Evolutionary conservation across 176 grass and related monocot genomes (phyloP).

Genomic region (Hyparrhenia diplandra): DNA sequence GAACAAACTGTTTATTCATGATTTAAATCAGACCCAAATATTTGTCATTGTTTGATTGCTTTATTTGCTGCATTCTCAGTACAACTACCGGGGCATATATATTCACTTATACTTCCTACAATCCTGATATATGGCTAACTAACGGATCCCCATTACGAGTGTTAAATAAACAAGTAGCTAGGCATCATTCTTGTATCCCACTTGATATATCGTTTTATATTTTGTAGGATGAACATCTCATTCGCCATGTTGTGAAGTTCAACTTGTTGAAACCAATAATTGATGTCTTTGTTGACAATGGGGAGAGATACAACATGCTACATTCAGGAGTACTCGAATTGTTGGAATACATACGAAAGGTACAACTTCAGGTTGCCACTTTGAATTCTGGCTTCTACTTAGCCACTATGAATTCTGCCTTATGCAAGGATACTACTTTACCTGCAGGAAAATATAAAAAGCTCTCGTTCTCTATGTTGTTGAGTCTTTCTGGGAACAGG

Average conservation of each 20-base stretch:
- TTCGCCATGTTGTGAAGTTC: slow-evolving; percentile 87
- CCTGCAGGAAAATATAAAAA: slow-evolving; percentile 84
- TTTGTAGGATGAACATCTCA: slow-evolving; percentile 91
- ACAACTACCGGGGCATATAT: background rate
- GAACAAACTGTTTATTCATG: background rate
- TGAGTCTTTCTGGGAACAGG: slow-evolving; percentile 54
- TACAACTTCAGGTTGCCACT: slow-evolving; percentile 32
- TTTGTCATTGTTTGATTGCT: background rate
- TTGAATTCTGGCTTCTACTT: background rate
- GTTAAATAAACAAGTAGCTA: too few relatives aligned
- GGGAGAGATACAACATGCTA: slow-evolving; percentile 91
- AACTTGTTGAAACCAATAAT: slow-evolving; percentile 93
- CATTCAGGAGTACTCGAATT: slow-evolving; percentile 92
- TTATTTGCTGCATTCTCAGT: background rate
- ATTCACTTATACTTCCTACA: background rate
- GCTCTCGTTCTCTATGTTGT: slow-evolving; percentile 63
- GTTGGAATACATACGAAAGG: slow-evolving; percentile 93
- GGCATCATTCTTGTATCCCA: background rate
- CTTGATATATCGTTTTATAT: slow-evolving; percentile 20
- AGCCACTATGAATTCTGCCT: background rate
- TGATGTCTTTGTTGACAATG: slow-evolving; percentile 77
- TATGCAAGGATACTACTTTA: slow-evolving; percentile 21
- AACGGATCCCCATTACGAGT: background rate
- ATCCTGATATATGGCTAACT: background rate
- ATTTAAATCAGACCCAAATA: background rate